A percentile compares a stretch with the other conserved stretches of the same genome.
Evolutionary conservation across 768 basidiomycete genomes (phyloP).

Genomic region (Lactarius sanguifluus): DNA sequence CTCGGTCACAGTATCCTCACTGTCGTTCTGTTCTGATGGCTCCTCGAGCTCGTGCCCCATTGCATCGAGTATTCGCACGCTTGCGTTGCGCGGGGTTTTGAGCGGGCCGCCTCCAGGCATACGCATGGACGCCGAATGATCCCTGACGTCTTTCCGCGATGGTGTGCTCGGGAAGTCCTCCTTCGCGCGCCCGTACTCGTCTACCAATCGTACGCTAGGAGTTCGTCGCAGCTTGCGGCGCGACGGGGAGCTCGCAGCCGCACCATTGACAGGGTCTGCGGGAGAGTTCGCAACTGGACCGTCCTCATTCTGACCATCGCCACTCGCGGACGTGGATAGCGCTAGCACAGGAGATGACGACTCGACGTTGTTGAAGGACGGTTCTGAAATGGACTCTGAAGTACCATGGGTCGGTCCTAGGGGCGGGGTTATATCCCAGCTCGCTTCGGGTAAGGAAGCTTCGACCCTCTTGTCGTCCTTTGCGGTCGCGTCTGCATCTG

Average conservation of each 20-base stretch:
- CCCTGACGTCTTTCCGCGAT: slow-evolving; percentile 29
- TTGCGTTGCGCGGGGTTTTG: slow-evolving; percentile 38
- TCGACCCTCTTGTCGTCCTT: slow-evolving; percentile 8
- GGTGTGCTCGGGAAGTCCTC: slow-evolving; percentile 22
- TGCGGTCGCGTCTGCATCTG: slow-evolving; percentile 20
- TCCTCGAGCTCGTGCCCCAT: slow-evolving; percentile 62
- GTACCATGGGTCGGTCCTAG: neutral
- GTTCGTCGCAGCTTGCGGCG: slow-evolving; percentile 46
- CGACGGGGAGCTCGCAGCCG: slow-evolving; percentile 27
- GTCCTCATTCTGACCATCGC: neutral
- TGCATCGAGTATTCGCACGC: slow-evolving; percentile 65
- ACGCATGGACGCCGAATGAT: slow-evolving; percentile 29
- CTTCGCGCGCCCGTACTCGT: slow-evolving; percentile 56
- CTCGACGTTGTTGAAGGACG: slow-evolving; percentile 26
- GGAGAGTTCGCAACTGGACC: slow-evolving; percentile 5
- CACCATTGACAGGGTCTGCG: slow-evolving; percentile 30
- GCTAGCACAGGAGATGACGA: slow-evolving; percentile 24
- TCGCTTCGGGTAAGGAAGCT: slow-evolving; percentile 14
- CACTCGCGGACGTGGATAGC: neutral
- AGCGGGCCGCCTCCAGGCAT: slow-evolving; percentile 28
- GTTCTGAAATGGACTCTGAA: slow-evolving; percentile 26
- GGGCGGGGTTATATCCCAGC: slow-evolving; percentile 13
- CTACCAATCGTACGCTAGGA: slow-evolving; percentile 61
- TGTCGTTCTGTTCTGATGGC: slow-evolving; percentile 29
- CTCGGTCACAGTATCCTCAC: slow-evolving; percentile 30